Evolutionary conservation across 176 grass and related monocot genomes (phyloP).

Genomic region (Saccharum spontaneum): DNA sequence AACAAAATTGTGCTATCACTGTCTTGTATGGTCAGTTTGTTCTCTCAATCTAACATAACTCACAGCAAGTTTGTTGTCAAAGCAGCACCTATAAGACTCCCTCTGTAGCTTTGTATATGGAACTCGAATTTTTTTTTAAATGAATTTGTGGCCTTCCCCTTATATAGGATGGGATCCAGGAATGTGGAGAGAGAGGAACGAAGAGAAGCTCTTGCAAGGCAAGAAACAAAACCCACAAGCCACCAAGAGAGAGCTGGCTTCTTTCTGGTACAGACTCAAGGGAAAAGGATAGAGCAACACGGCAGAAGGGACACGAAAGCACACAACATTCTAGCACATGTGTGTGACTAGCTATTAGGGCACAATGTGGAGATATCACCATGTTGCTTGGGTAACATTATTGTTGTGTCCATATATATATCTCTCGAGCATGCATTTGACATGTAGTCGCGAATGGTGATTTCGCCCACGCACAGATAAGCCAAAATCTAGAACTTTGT

Average conservation of each 20-base stretch:
- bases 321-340: neutral
- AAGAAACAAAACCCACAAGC: conserved; percentile 40
- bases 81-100: neutral
- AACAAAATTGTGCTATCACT: neutral
- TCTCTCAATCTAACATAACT: conserved; percentile 7
- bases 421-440: neutral
- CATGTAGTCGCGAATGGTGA: neutral
- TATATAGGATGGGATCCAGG: conserved; percentile 31
- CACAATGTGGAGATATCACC: neutral
- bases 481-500: neutral
- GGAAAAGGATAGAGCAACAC: conserved; percentile 38
- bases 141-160: neutral
- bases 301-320: neutral
- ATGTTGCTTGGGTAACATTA: neutral
- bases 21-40: neutral
- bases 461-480: neutral
- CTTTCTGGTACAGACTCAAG: conserved; percentile 12
- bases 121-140: conserved; percentile 20
- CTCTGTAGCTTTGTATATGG: neutral
- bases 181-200: neutral
- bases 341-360: neutral
- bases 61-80: neutral
- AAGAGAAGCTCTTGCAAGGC: conserved; percentile 42
- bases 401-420: neutral
- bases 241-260: conserved; percentile 22